These are phyloP conservation scores for Skeletonema potamos DNA, from an alignment of 108 stramenopile species.

Conservation along the genomic window DNA sequence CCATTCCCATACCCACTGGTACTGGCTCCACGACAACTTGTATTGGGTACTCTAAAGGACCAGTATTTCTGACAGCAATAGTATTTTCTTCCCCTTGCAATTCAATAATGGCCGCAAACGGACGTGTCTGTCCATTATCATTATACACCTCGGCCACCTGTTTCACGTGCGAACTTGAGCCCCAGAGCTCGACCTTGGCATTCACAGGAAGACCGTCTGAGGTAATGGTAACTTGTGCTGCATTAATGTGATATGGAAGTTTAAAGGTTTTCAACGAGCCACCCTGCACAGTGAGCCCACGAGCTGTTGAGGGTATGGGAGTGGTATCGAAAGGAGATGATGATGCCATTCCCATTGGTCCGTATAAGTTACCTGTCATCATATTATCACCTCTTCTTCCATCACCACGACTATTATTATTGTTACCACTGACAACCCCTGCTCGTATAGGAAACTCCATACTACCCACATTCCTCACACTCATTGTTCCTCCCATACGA, in stretches of 20 bases:
- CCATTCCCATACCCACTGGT: background rate
- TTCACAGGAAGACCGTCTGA: background rate
- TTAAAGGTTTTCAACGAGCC: background rate
- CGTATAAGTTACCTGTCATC: background rate
- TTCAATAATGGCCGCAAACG: conserved; percentile 6
- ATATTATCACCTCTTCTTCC: background rate
- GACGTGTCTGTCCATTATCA: background rate
- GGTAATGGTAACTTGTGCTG: background rate
- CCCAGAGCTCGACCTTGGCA: background rate
- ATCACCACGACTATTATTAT: background rate
- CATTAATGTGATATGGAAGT: background rate
- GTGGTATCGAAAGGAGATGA: background rate
- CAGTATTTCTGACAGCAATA: conserved; percentile 19
- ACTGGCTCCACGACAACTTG: conserved; percentile 7
- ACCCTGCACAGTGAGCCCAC: background rate
- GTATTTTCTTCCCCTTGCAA: background rate
- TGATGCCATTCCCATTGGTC: background rate
- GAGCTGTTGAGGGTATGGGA: background rate
- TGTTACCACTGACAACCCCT: background rate
- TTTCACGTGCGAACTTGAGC: background rate
- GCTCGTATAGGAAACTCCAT: background rate
- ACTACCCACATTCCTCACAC: background rate
- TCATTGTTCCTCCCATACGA: background rate
- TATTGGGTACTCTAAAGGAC: conserved; percentile 30
- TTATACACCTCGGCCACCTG: background rate